Percentiles rank a stretch among this genome's conserved stretches.
Conservation (phyloP, 164 flowering plant genomes). For the Magnolia changhungtana region DNA sequence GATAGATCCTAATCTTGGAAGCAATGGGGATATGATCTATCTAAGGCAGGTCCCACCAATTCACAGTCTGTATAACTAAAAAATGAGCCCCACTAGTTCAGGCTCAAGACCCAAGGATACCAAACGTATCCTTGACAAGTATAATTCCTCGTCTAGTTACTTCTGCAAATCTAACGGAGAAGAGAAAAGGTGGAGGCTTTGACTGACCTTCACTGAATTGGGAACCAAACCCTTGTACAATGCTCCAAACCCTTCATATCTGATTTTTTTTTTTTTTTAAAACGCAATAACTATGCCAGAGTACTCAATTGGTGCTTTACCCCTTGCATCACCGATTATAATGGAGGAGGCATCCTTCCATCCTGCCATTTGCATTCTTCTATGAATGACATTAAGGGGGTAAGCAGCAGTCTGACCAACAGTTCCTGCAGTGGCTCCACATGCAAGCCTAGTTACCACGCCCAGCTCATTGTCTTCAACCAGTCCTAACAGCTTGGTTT, state of each 20-base stretch:
- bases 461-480: slow-evolving; percentile 62
- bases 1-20: too few species aligned
- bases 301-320: slow-evolving; percentile 59
- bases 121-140: neutral
- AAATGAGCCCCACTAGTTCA: neutral
- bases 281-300: slow-evolving; percentile 93
- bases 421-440: slow-evolving; percentile 97
- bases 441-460: slow-evolving; percentile 76
- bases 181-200: neutral
- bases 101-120: neutral
- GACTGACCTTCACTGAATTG: slow-evolving; percentile 89
- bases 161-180: neutral
- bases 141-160: neutral
- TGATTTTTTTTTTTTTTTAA: slow-evolving; percentile 81
- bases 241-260: slow-evolving; percentile 83
- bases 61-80: too few species aligned
- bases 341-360: slow-evolving; percentile 87
- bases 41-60: too few species aligned
- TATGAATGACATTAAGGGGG: slow-evolving; percentile 90
- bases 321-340: slow-evolving; percentile 70
- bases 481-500: slow-evolving; percentile 61
- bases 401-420: slow-evolving; percentile 96
- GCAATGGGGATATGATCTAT: too few species aligned
- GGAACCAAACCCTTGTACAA: slow-evolving; percentile 95
- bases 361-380: slow-evolving; percentile 98